These are phyloP conservation scores for Mycena galopus DNA, from an alignment of 768 basidiomycete species.

Conservation along the genomic window DNA sequence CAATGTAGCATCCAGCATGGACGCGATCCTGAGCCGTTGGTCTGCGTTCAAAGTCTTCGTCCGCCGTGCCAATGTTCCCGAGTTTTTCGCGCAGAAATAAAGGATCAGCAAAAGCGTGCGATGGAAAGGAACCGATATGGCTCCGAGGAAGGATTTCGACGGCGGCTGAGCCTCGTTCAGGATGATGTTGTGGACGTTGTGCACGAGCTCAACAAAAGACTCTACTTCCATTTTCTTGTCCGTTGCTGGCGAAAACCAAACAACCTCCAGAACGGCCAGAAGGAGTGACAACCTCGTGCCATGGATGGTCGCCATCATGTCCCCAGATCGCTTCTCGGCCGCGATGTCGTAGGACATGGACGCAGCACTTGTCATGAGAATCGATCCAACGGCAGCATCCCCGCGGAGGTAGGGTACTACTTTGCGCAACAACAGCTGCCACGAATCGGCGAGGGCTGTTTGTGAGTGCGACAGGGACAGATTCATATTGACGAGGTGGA, in stretches of 20 bases:
- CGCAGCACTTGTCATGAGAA: slow-evolving; percentile 68
- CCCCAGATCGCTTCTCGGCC: slow-evolving; percentile 77
- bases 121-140: slow-evolving; percentile 79
- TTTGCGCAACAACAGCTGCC: slow-evolving; percentile 79
- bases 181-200: slow-evolving; percentile 73
- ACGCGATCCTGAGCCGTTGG: slow-evolving; percentile 69
- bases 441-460: slow-evolving; percentile 78
- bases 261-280: slow-evolving; percentile 82
- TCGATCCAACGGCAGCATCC: slow-evolving; percentile 67
- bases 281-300: slow-evolving; percentile 80
- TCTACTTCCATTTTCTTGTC: slow-evolving; percentile 68
- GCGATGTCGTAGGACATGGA: slow-evolving; percentile 77
- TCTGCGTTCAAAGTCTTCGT: slow-evolving; percentile 69
- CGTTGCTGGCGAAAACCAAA: slow-evolving; percentile 75
- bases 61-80: slow-evolving; percentile 62
- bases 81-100: slow-evolving; percentile 81
- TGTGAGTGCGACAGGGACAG: slow-evolving; percentile 88
- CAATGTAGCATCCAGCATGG: slow-evolving; percentile 72
- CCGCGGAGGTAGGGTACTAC: slow-evolving; percentile 74
- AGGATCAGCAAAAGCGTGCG: slow-evolving; percentile 82
- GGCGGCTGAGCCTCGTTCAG: slow-evolving; percentile 83
- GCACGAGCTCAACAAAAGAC: slow-evolving; percentile 72
- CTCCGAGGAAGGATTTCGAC: slow-evolving; percentile 76
- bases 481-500: slow-evolving; percentile 87
- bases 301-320: slow-evolving; percentile 89